A percentile compares a stretch with the other conserved stretches of the same genome.
Evolutionary conservation across 2,329 filamentous ascomycete species (phyloP).

Genomic region (Trichophyton mentagrophytes): DNA sequence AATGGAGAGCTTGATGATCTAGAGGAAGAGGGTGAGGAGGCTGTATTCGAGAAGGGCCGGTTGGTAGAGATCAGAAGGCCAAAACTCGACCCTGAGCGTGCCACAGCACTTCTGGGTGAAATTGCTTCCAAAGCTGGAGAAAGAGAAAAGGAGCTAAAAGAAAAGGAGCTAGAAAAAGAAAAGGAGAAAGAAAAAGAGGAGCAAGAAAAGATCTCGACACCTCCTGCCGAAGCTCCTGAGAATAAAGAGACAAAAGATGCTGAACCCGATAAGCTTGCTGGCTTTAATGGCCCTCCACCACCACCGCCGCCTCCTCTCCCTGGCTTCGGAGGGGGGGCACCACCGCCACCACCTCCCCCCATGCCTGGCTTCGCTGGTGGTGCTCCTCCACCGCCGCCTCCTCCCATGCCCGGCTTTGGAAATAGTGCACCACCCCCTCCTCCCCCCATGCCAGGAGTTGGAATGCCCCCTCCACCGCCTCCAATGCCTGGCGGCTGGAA

Average conservation of each 20-base stretch:
- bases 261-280: conserved; percentile 9
- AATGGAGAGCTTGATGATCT: conserved; percentile 43
- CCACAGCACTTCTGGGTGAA: conserved; percentile 55
- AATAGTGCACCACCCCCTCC: conserved; percentile 31
- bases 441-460: conserved; percentile 25
- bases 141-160: conserved; percentile 40
- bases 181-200: background rate
- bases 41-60: conserved; percentile 65
- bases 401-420: conserved; percentile 34
- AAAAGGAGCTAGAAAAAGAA: background rate
- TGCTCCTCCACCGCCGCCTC: conserved; percentile 39
- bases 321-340: conserved; percentile 30
- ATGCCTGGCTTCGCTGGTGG: conserved; percentile 30
- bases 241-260: conserved; percentile 1
- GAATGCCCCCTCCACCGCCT: conserved; percentile 33
- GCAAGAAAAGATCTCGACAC: conserved; percentile 51
- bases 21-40: conserved; percentile 46
- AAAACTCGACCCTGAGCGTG: conserved; percentile 47
- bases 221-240: background rate
- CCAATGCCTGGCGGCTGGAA: conserved; percentile 36
- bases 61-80: conserved; percentile 64
- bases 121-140: conserved; percentile 63
- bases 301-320: conserved; percentile 38
- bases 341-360: conserved; percentile 25
- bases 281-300: conserved; percentile 29